A percentile compares a stretch with the other conserved stretches of the same genome.
phyloP scores from a whole-genome alignment of 148 eudicot genomes.

The Dysphania ambrosioides region DNA sequence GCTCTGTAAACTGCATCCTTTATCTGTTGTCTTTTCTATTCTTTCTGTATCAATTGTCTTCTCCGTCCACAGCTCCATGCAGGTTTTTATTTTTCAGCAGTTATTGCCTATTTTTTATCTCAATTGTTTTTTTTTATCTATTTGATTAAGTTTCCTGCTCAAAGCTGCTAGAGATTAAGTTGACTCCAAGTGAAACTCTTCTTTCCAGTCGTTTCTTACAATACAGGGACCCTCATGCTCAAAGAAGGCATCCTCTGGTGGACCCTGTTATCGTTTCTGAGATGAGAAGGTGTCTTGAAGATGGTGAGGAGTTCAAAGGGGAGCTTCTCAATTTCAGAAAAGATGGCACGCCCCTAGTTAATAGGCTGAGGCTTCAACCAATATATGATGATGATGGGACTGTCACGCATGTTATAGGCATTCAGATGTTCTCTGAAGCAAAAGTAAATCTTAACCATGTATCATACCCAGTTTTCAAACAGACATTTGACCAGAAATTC shows the following conservation, averaged over 20 bases:
- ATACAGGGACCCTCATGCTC: conserved; percentile 73
- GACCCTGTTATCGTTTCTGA: conserved; percentile 80
- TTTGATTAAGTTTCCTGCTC: neutral
- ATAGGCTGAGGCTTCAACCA: conserved; percentile 65
- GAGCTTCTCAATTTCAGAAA: conserved; percentile 87
- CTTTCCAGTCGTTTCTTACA: conserved; percentile 77
- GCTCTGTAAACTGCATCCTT: neutral
- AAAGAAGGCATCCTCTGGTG: conserved; percentile 82
- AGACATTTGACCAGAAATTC: conserved; percentile 39
- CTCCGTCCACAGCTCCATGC: neutral
- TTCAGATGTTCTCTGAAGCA: conserved; percentile 68
- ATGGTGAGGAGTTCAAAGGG: conserved; percentile 76
- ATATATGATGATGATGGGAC: conserved; percentile 67
- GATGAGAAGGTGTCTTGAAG: conserved; percentile 74
- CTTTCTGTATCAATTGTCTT: neutral
- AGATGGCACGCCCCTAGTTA: conserved; percentile 78
- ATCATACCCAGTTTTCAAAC: conserved; percentile 75
- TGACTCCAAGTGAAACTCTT: conserved; percentile 14
- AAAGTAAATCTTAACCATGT: conserved; percentile 61
- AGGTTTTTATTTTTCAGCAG: neutral
- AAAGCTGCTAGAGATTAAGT: neutral
- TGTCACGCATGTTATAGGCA: conserved; percentile 77
- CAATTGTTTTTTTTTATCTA: neutral
- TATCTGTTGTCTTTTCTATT: neutral
- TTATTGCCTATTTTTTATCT: too few relatives aligned